These are phyloP conservation scores for Euphorbia tirucalli DNA, from an alignment of 345 rosid species.

Conservation along the genomic window DNA sequence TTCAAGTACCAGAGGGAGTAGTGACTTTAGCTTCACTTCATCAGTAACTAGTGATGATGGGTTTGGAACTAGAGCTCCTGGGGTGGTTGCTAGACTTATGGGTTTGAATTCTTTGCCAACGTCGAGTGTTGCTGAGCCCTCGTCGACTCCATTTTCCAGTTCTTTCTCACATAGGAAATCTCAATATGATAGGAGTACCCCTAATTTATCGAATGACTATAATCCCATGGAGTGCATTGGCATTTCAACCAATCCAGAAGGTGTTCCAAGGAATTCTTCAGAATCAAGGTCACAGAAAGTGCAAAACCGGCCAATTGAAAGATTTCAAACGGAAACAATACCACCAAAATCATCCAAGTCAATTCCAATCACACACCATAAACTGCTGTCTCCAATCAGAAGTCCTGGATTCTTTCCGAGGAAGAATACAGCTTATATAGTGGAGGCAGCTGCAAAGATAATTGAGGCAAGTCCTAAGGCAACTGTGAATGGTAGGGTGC, in stretches of 20 bases:
- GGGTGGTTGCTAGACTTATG: constrained; percentile 95
- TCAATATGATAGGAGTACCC: constrained; percentile 28
- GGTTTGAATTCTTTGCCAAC: constrained; percentile 86
- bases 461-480: constrained; percentile 64
- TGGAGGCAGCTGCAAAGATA: constrained; percentile 83
- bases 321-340: constrained; percentile 75
- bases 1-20: constrained; percentile 41
- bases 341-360: constrained; percentile 80
- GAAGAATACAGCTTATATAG: constrained; percentile 54
- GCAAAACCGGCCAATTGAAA: constrained; percentile 53
- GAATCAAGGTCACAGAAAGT: constrained; percentile 41
- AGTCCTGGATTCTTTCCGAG: constrained; percentile 52
- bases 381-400: constrained; percentile 74
- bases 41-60: constrained; percentile 73
- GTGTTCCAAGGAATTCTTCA: constrained; percentile 30
- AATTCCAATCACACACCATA: constrained; percentile 53
- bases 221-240: constrained; percentile 38
- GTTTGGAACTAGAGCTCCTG: constrained; percentile 60
- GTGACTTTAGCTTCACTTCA: constrained; percentile 56
- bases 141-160: constrained; percentile 35
- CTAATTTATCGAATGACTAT: constrained; percentile 40
- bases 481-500: constrained; percentile 36
- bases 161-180: constrained; percentile 30
- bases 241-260: constrained; percentile 35
- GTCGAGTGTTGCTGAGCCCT: constrained; percentile 40